Conservation (phyloP, 2,329 filamentous ascomycete species). For the Diaporthe nobilis region DNA sequence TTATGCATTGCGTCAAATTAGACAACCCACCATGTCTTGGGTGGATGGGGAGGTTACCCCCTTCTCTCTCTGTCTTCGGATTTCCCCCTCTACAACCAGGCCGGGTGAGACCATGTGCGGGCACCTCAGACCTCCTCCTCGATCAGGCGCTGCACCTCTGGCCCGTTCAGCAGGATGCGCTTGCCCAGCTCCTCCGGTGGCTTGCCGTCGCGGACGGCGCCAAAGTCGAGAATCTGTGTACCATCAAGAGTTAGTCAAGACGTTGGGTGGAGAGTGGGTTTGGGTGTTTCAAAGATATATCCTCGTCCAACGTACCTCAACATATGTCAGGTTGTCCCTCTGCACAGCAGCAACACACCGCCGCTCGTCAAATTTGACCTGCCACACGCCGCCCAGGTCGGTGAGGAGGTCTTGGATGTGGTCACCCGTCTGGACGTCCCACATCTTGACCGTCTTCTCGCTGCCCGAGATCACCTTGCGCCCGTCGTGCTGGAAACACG, state of each 20-base stretch:
- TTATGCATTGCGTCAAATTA: slow-evolving; percentile 19
- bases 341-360: slow-evolving; percentile 97
- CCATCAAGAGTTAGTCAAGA: slow-evolving; percentile 45
- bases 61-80: not conserved
- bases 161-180: slow-evolving; percentile 77
- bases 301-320: slow-evolving; percentile 79
- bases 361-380: slow-evolving; percentile 96
- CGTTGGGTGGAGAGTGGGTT: no score
- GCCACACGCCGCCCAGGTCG: slow-evolving; percentile 97
- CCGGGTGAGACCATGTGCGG: not conserved
- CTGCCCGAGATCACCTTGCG: slow-evolving; percentile 97
- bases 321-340: slow-evolving; percentile 91
- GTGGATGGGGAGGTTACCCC: not conserved
- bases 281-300: not conserved
- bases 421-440: slow-evolving; percentile 93
- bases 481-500: slow-evolving; percentile 97
- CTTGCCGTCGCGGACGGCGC: slow-evolving; percentile 90
- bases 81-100: not conserved
- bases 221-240: slow-evolving; percentile 92
- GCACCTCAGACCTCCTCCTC: slow-evolving; percentile 58
- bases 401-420: slow-evolving; percentile 94
- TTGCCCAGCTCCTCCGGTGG: slow-evolving; percentile 82
- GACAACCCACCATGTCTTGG: not conserved
- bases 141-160: slow-evolving; percentile 66
- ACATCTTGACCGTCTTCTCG: slow-evolving; percentile 97